Evolutionary conservation across 2,329 filamentous ascomycete species (phyloP), one percentile per base, ranked within the genome.

Genomic region (Botryosphaeria agaves): DNA sequence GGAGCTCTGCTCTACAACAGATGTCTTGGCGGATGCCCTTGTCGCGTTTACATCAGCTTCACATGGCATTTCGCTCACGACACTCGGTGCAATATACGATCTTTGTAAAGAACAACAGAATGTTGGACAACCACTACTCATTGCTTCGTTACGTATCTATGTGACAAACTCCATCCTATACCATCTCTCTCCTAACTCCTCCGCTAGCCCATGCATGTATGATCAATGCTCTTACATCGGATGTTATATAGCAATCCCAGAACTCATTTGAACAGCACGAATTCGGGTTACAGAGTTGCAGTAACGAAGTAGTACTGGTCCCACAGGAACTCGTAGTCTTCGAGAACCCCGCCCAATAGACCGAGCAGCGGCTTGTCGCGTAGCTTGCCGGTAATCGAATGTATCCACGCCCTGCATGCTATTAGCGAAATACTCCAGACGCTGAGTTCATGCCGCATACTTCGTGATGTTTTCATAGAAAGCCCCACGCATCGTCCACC

Each of bases 291-390:
- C 37, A 68, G 41, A 4, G 69, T 76, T 16, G 69, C 64, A 1
- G 71, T 76, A 12, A 71, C 65, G 54, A 95, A 98, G 56, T 95
- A 91, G 54, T 94, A 95, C 44, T 91, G 85, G 56, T 94, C 84
- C 89, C 89, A 98, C 18, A 98, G 63, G 51, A 91, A 95, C 54
- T 93, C 82, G 50, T 98, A 98, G 52, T 98, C 89, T 49, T 94
- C 84, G 38, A 95, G 56, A 27, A 98, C 77, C 34, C 80, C 82
- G 6, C 76, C 79, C 15, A 93, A 64, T 48, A 98, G 70, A 40
- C 79, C 74, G 28, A 91, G 69, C 53, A 93, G 64, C 31, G 79
- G 74, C 46, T 76, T 77, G 40, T 72, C 62, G 47, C 64, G 75
- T 40, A 93, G 66, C 44, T 74, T 77, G 18, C 62, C 62, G 5